Percentiles rank a stretch among this genome's conserved stretches.
Evolutionary conservation across 164 flowering plant species (phyloP).

Genomic region (Tetracentron sinense): DNA sequence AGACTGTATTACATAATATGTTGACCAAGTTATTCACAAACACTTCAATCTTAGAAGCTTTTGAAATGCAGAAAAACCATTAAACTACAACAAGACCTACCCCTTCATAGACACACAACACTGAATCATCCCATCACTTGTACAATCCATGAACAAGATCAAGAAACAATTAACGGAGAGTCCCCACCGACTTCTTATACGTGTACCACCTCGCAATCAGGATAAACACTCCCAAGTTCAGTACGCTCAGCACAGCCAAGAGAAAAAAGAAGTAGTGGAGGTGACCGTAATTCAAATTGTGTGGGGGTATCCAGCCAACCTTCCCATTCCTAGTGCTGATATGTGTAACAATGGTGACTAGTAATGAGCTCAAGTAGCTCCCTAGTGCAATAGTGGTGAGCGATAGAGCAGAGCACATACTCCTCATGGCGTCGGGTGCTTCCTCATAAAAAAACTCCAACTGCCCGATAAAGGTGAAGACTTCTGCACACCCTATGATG

Average conservation of each 20-base stretch:
- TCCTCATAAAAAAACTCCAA: slow-evolving; percentile 57
- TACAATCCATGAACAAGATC: too few relatives aligned
- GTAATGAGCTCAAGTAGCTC: slow-evolving; percentile 40
- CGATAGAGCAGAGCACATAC: slow-evolving; percentile 45
- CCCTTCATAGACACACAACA: too few relatives aligned
- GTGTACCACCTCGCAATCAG: slow-evolving; percentile 29
- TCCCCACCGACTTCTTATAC: too few relatives aligned
- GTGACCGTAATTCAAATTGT: slow-evolving; percentile 44
- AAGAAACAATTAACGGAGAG: too few relatives aligned
- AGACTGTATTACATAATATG: too few relatives aligned
- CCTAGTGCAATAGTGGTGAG: slow-evolving; percentile 46
- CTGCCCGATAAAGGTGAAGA: slow-evolving; percentile 50
- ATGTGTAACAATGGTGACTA: slow-evolving; percentile 33
- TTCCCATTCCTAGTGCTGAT: slow-evolving; percentile 27
- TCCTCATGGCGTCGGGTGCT: slow-evolving; percentile 55
- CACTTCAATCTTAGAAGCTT: too few relatives aligned
- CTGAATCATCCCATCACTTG: too few relatives aligned
- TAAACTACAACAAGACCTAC: too few relatives aligned
- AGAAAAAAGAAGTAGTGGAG: slow-evolving; percentile 50
- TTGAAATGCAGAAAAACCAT: too few relatives aligned
- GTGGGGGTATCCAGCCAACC: slow-evolving; percentile 53
- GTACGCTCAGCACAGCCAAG: slow-evolving; percentile 30
- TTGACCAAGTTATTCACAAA: too few relatives aligned
- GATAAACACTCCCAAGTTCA: slow-evolving; percentile 35
- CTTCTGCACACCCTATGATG: slow-evolving; percentile 45